Percentiles rank a stretch among this genome's conserved stretches.
Conservation (phyloP, 1,139 yeast genomes). For the Protomyces gravidus region DNA sequence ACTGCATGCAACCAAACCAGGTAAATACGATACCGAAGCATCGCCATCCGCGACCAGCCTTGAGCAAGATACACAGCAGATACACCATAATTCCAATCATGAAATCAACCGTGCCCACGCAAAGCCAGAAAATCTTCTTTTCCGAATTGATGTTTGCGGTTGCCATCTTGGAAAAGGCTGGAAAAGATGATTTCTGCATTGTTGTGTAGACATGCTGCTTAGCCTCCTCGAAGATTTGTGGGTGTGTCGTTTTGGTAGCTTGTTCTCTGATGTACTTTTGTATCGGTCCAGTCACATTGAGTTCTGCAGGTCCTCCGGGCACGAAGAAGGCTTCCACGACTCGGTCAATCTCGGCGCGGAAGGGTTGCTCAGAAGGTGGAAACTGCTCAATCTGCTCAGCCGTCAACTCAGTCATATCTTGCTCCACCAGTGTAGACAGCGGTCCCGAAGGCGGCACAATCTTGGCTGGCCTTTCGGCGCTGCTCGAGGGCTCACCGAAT, state of each 20-base stretch:
- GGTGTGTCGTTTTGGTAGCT: conserved; percentile 23
- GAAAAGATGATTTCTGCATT: conserved; percentile 23
- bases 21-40: conserved; percentile 26
- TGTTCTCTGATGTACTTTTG: conserved; percentile 18
- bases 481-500: background rate
- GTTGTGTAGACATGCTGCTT: conserved; percentile 19
- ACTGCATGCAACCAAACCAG: conserved; percentile 28
- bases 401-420: conserved; percentile 9
- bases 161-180: conserved; percentile 20
- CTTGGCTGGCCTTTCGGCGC: background rate
- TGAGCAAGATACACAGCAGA: conserved; percentile 18
- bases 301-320: conserved; percentile 27
- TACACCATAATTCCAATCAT: conserved; percentile 22
- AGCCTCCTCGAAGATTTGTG: conserved; percentile 23
- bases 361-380: conserved; percentile 17
- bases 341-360: conserved; percentile 23
- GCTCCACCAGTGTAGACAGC: conserved; percentile 11
- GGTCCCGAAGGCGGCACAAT: conserved; percentile 5
- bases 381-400: conserved; percentile 19
- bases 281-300: conserved; percentile 24
- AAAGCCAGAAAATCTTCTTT: conserved; percentile 25
- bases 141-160: conserved; percentile 19
- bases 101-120: conserved; percentile 17
- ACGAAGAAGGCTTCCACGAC: conserved; percentile 22
- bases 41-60: conserved; percentile 26